These are phyloP conservation scores for Hyphopichia burtonii DNA, from an alignment of 1,139 yeast genomes.

Conservation along the genomic window DNA sequence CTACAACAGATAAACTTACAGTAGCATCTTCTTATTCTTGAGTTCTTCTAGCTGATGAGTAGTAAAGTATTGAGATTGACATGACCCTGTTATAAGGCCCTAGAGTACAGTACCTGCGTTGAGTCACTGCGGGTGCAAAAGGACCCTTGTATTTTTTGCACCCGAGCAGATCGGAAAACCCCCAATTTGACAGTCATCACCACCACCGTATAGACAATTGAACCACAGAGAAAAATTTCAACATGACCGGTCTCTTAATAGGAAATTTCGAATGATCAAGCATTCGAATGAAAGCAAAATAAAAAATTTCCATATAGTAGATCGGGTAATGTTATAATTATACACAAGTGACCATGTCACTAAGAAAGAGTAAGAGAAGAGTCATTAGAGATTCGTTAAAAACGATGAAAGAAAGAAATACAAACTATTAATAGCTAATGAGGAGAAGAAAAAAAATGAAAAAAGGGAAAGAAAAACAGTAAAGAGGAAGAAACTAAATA, in stretches of 20 bases:
- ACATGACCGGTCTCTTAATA: constrained; percentile 1
- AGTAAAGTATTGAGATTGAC: no score
- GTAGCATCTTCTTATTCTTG: no score
- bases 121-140: neutral
- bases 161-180: neutral
- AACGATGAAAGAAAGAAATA: neutral
- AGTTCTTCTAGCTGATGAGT: no score
- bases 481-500: neutral
- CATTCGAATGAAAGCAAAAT: neutral
- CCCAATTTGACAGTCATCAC: neutral
- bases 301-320: constrained; percentile 1
- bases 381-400: neutral
- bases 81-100: no score
- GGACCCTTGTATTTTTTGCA: neutral
- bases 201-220: neutral
- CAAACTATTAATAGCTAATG: neutral
- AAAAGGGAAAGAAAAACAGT: neutral
- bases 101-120: neutral
- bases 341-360: constrained; percentile 1
- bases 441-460: neutral
- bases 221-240: constrained; percentile 1
- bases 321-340: constrained; percentile 3
- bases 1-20: no score
- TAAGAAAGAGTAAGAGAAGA: neutral
- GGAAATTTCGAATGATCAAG: neutral